Percentiles rank a stretch among this genome's conserved stretches.
These are phyloP conservation scores for Pichia insulana DNA, from an alignment of 805 yeast species.

Conservation along the genomic window DNA sequence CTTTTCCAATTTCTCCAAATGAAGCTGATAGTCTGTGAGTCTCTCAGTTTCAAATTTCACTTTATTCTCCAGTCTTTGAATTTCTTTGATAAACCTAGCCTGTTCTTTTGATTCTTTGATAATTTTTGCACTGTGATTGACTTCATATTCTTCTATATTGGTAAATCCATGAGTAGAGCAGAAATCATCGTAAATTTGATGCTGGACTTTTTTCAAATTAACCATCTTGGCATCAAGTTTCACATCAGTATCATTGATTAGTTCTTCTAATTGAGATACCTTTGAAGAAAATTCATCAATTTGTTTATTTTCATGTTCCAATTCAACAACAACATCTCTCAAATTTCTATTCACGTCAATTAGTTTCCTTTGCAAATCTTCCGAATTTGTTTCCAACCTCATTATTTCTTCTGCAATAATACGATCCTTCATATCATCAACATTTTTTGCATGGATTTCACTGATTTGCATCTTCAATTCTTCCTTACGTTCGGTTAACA, in stretches of 20 bases:
- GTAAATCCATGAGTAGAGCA: constrained; percentile 46
- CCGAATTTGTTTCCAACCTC: constrained; percentile 31
- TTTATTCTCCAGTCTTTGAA: constrained; percentile 51
- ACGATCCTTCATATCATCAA: constrained; percentile 49
- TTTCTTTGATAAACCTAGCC: constrained; percentile 52
- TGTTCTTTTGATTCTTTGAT: constrained; percentile 53
- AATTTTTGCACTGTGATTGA: constrained; percentile 48
- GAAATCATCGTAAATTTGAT: constrained; percentile 42
- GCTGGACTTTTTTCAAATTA: constrained; percentile 29
- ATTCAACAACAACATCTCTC: constrained; percentile 35
- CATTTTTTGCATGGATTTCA: constrained; percentile 36
- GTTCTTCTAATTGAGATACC: constrained; percentile 10
- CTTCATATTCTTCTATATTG: constrained; percentile 60
- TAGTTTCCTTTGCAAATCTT: constrained; percentile 23
- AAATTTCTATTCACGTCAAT: constrained; percentile 21
- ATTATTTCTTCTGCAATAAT: constrained; percentile 47
- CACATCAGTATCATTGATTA: constrained; percentile 19
- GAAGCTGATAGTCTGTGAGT: constrained; percentile 37
- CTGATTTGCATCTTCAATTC: constrained; percentile 39
- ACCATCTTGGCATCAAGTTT: constrained; percentile 20
- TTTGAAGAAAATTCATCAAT: constrained; percentile 18
- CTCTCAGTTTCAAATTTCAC: constrained; percentile 59
- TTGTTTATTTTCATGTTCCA: constrained; percentile 34
- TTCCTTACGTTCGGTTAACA: constrained; percentile 41
- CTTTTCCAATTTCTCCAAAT: constrained; percentile 36